Evolutionary conservation across 176 grass and related monocot species (phyloP).

Genomic region (Paspalum vaginatum): DNA sequence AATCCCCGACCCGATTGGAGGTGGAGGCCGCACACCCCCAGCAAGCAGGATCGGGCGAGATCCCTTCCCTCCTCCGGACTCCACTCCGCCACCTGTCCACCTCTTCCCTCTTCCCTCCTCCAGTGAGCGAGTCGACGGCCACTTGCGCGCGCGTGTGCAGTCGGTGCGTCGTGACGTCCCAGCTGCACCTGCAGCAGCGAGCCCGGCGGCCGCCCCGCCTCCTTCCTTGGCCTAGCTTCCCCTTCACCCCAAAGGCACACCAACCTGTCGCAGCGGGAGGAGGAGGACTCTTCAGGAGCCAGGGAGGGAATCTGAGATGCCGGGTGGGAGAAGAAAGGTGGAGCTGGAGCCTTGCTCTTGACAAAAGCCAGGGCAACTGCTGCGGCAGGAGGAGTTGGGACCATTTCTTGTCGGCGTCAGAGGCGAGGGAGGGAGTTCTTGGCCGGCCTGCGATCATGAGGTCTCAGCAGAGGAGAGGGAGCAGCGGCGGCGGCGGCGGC

Average conservation of each 20-base stretch:
- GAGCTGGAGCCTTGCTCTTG: slow-evolving; percentile 24
- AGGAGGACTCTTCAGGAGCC: background rate
- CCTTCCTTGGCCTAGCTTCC: slow-evolving; percentile 30
- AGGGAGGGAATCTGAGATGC: slow-evolving; percentile 18
- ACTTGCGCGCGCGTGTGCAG: slow-evolving; percentile 1
- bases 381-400: background rate
- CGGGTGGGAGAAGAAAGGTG: background rate
- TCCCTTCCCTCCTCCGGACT: slow-evolving; percentile 60
- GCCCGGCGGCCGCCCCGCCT: no score
- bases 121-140: no score
- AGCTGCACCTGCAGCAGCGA: no score
- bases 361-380: slow-evolving; percentile 42
- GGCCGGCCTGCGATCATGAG: slow-evolving; percentile 25
- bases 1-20: background rate
- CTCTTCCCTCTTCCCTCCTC: no score
- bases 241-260: slow-evolving; percentile 62
- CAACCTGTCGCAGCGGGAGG: slow-evolving; percentile 23
- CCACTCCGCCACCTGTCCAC: background rate
- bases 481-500: background rate
- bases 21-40: background rate
- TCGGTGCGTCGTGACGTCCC: slow-evolving; percentile 33
- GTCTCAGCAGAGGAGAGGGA: background rate
- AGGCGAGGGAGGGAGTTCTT: slow-evolving; percentile 10
- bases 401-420: slow-evolving; percentile 38
- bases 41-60: slow-evolving; percentile 9